Base-by-base conservation (phyloP, 2,329 filamentous ascomycete genomes). In the Colletotrichum nymphaeae region DNA sequence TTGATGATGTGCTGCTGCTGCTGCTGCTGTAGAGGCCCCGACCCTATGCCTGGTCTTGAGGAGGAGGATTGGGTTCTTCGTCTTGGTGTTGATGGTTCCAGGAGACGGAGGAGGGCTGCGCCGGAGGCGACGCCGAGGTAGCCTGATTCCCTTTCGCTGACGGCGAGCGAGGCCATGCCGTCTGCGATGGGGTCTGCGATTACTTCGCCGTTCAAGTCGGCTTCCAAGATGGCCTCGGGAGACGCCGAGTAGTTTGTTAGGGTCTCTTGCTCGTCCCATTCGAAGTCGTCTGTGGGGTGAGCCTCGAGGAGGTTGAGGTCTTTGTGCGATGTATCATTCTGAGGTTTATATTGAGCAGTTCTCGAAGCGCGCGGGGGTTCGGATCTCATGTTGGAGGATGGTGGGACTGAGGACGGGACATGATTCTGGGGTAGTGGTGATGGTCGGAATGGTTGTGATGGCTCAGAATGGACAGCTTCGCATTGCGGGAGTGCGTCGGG, bases 111-210 rank as follows among this genome's bases (percentile, higher is more conserved):
- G 71, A 87, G 81, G 2, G 85, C 85, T 19, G 84, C 85, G 1
- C 85, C 85, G 6, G 84, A 87, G 1, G 84, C 84, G 1, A 85
- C 80, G 1, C 86, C 86, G 9, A 87, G 81, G 75, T 87, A 87
- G 5, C 86, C 86, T 1, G 81, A 80, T 35, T 85, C 82, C 8
- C 79, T 77, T 53, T 83, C 81, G 24, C 78, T 77, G 22, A 83
- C 79, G 1, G 81, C 80, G 4, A 83, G 73, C 5, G 81, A 81
- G 1, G 82, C 81, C 82, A 84, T 84, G 12, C 82, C 82, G 59
- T 84, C 82, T n/a, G 81, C 76, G 14, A 82, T 78, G 1, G 80
- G 80, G 5, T 67, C 65, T 9, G 56, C 22, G 49, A 28, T 14
- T 4, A 28, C 26, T 28, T 72, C 64, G 3, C 77, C 78, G 26